Base-by-base conservation (phyloP, 2,329 filamentous ascomycete species). In the Proliferodiscus dingleyae region DNA sequence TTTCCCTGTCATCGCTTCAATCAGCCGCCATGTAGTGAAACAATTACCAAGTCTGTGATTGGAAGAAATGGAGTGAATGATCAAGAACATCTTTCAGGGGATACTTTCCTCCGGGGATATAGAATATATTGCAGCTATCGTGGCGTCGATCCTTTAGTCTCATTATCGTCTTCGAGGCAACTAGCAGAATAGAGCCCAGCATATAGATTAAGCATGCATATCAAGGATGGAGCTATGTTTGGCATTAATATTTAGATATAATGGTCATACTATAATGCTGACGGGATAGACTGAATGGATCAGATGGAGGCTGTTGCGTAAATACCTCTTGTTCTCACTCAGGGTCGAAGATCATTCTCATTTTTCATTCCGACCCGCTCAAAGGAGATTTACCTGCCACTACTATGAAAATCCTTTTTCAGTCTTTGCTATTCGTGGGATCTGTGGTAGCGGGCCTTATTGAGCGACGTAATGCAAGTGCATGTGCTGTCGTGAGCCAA, bases 401-500 rank as follows among this genome's bases (percentile, higher is more conserved):
- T 41, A 5, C 9, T 18, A 41, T 32, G 24, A 40, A 29, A 19
- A 15, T 40, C 22, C 15, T 13, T 11, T 40, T 36, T n/a, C n/a
- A n/a, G n/a, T n/a, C n/a, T n/a, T 8, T 11, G 8, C 16, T 38
- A 15, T 11, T 42, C 5, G 8, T 24, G 8, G 15, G 28, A 3
- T 11, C 11, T 15, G 37, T 18, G 13, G 19, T 26, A 16, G 38
- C 30, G 34, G 13, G 4, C 7, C 16, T 19, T 23, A 29, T 22
- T 10, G 6, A 13, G 28, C 16, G 38, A 24, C 16, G 41, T 8
- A 23, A 26, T 29, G 37, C 13, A 5, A 47, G 29, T 41, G 41
- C 42, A 5, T 49, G 45, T 46, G 47, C 47, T 21, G 18, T 46
- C 29, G 45, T 54, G 16, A 54, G 49, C 26, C 29, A 41, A n/a